Evolutionary conservation across 2,329 filamentous ascomycete genomes (phyloP), one percentile per base, ranked within the genome.

Genomic region (Exserohilum turcica): DNA sequence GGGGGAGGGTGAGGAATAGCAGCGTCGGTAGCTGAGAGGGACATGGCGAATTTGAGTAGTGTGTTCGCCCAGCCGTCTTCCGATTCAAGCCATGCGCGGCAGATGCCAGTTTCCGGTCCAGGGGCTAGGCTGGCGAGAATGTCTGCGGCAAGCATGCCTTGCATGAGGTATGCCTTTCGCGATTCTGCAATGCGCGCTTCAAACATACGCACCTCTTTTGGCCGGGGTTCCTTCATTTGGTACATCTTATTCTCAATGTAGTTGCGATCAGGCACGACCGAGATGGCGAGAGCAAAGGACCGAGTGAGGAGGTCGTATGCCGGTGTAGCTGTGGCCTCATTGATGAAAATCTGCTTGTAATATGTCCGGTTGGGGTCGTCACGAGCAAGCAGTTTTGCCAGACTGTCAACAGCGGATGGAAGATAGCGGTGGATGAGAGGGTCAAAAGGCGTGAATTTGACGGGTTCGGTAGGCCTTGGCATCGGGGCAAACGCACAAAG

Each of bases 321-420:
- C 6, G 86, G 81, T 1, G 79, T 80, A 8, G 84, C 82, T 13
- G 79, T 78, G 6, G 86, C 82, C 65, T 96, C 92, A 6, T 87
- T 82, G 16, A 86, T 80, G 66, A 97, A 95, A 8, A 97, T 88
- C 35, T 85, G 81, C 71, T 89, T 90, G 78, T 92, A 97, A 64
- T 90, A 87, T 3, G 86, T 86, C 56, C 94, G 82, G 66, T 99
- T 99, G 0, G 94, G 93, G 64, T 97, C 93, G 71, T 97, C 94
- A 45, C 92, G 84, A 3, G 94, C 93, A 21, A 99, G 81, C 3
- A 99, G 80, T 74, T 97, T 97, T 2, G 94, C 93, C 21, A 97
- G 79, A 42, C 89, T 89, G 71, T 99, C 94, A 15, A 97, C 85
- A 1, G 94, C 94, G 32, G 91, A 86, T 3, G 93, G 92, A 1